These are phyloP conservation scores for Saccharomycopsis sp. DNA, from an alignment of 805 yeast genomes.

Conservation along the genomic window DNA sequence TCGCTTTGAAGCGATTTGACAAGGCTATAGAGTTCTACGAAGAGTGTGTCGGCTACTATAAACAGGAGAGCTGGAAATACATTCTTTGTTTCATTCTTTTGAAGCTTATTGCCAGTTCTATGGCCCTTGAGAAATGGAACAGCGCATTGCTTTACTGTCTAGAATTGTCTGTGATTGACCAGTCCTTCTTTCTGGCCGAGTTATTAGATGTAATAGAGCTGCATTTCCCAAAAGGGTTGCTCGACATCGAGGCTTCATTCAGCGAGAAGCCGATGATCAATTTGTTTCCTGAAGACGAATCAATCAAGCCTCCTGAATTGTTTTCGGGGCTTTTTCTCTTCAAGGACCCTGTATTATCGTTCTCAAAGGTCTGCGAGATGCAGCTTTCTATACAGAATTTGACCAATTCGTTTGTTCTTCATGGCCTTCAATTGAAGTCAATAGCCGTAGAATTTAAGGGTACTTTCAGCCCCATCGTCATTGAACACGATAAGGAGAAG, in stretches of 20 bases:
- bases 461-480: slow-evolving; percentile 21
- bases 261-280: slow-evolving; percentile 21
- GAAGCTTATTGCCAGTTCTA: slow-evolving; percentile 36
- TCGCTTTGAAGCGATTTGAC: slow-evolving; percentile 29
- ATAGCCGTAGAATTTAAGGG: slow-evolving; percentile 13
- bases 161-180: slow-evolving; percentile 29
- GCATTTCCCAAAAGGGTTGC: background rate
- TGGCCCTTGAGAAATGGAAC: slow-evolving; percentile 27
- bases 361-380: slow-evolving; percentile 22
- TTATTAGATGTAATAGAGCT: background rate
- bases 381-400: slow-evolving; percentile 29
- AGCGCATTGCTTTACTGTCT: slow-evolving; percentile 31
- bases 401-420: slow-evolving; percentile 5
- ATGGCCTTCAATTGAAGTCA: slow-evolving; percentile 4
- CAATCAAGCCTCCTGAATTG: slow-evolving; percentile 21
- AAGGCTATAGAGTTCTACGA: slow-evolving; percentile 38
- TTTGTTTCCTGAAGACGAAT: slow-evolving; percentile 24
- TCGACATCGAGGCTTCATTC: background rate
- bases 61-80: slow-evolving; percentile 37
- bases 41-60: slow-evolving; percentile 32
- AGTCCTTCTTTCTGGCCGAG: slow-evolving; percentile 6
- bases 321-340: slow-evolving; percentile 25
- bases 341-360: slow-evolving; percentile 20
- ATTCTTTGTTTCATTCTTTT: slow-evolving; percentile 31
- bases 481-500: slow-evolving; percentile 23